Percentiles rank a stretch among this genome's conserved stretches.
Conservation (phyloP, 2,329 filamentous ascomycete species). For the Pestalotiopsis sp. region DNA sequence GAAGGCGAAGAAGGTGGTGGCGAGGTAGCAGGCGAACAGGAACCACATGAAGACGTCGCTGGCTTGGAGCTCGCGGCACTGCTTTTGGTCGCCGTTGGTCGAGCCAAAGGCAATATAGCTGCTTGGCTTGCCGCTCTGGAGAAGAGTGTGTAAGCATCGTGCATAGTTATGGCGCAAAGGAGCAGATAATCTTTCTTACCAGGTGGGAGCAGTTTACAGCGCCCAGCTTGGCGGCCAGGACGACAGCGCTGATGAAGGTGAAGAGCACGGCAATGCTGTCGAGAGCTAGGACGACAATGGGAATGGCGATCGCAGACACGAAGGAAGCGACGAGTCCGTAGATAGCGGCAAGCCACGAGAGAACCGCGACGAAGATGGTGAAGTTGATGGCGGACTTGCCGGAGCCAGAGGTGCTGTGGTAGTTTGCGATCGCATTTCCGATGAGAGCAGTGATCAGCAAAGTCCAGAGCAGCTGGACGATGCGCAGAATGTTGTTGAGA, state of each 20-base stretch:
- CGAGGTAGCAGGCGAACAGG: slow-evolving; percentile 65
- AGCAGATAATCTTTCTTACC: slow-evolving; percentile 39
- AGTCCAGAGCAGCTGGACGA: slow-evolving; percentile 52
- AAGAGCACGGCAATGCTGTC: slow-evolving; percentile 60
- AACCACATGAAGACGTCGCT: slow-evolving; percentile 80
- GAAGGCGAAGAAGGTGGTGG: slow-evolving; percentile 57
- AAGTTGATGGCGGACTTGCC: slow-evolving; percentile 58
- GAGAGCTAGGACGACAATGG: slow-evolving; percentile 25
- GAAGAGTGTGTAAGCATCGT: neutral
- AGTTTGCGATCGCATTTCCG: slow-evolving; percentile 59
- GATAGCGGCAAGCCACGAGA: slow-evolving; percentile 67
- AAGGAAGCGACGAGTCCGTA: slow-evolving; percentile 35
- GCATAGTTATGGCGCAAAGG: neutral
- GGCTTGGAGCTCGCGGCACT: slow-evolving; percentile 77
- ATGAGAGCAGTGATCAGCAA: slow-evolving; percentile 58
- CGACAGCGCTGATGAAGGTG: slow-evolving; percentile 71
- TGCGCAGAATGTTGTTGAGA: slow-evolving; percentile 49
- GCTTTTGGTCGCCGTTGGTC: slow-evolving; percentile 53
- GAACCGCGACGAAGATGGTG: slow-evolving; percentile 69
- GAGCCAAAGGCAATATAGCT: slow-evolving; percentile 68
- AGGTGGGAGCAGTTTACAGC: slow-evolving; percentile 67
- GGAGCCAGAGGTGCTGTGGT: slow-evolving; percentile 43
- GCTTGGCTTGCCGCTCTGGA: slow-evolving; percentile 40
- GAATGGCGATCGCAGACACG: slow-evolving; percentile 24
- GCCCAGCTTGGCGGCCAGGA: slow-evolving; percentile 70